Base-by-base conservation (phyloP, 2,329 filamentous ascomycete genomes). In the Claviceps capensis region DNA sequence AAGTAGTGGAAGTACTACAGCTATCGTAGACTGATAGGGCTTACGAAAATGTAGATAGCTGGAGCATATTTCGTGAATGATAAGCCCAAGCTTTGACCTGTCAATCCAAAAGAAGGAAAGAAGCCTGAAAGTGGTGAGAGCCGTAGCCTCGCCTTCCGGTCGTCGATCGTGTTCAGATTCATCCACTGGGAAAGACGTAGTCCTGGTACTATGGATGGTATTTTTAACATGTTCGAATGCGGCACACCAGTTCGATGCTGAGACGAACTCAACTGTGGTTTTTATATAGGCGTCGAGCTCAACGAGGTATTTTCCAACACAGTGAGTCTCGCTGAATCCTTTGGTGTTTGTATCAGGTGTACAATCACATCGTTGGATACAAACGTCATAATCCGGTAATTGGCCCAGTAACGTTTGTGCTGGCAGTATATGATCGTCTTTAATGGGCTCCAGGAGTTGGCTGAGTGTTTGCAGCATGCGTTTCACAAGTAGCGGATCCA, bases 11-110 rank as follows among this genome's bases (percentile, higher is more conserved):
- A 78, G 68, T 14, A 82, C 72, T 41, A 81, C 70, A 44, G 81
- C 80, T 37, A 85, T 71, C 2, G 79, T 76, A 57, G 80, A 81
- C 58, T 86, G 82, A 59, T 79, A 81, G 0, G 75, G 65, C 58
- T 78, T 82, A 55, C 79, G 75, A 55, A 85, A 78, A 62, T 85
- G 81, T 46, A 85, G 70, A 62, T 84, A 85, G 60, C 75, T 81
- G 22, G 79, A 80, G 62, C 79, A 82, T 40, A 85, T 70, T 64
- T 86, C 82, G 58, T 83, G 79, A 40, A 85, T 75, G 50, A 85
- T 62, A 19, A 77, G 64, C 41, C 78, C 75, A 14, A 86, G 70
- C 65, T 82, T 84, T 46, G 73, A 70, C 42, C 72, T 72, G 59
- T 85, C 81, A 19, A 83, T 76, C 78, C 80, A 84, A 57, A 82